These are phyloP conservation scores for Wallacemonas sp. DNA, from an alignment of 208 protist genomes.

Conservation along the genomic window DNA sequence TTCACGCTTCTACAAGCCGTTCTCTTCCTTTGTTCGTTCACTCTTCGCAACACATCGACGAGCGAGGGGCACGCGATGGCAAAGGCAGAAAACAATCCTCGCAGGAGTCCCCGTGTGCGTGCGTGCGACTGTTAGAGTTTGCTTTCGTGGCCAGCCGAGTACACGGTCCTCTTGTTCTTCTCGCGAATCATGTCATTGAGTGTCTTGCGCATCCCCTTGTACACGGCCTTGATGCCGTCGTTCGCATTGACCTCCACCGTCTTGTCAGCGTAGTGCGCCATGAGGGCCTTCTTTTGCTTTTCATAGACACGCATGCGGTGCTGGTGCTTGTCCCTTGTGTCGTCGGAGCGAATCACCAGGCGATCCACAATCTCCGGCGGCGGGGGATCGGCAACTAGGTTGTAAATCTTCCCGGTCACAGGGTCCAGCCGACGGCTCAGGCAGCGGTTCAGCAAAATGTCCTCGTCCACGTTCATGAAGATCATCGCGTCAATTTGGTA, in stretches of 20 bases:
- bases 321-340: constrained; percentile 74
- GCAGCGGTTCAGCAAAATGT: constrained; percentile 55
- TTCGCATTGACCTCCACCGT: constrained; percentile 61
- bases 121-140: constrained; percentile 15
- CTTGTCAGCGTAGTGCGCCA: constrained; percentile 51
- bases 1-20: too few relatives aligned
- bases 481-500: constrained; percentile 76
- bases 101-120: not conserved
- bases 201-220: constrained; percentile 20
- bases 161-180: constrained; percentile 8
- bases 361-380: constrained; percentile 63
- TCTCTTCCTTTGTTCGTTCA: too few relatives aligned
- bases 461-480: constrained; percentile 54
- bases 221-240: constrained; percentile 42
- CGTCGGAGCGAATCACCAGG: constrained; percentile 77
- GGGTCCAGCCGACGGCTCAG: constrained; percentile 64
- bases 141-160: constrained; percentile 7
- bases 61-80: constrained; percentile 2
- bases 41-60: constrained; percentile 3
- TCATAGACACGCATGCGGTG: constrained; percentile 70
- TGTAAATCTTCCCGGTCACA: constrained; percentile 73
- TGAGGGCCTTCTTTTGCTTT: constrained; percentile 56
- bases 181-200: constrained; percentile 27
- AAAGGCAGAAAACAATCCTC: not conserved
- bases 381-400: constrained; percentile 71